phyloP scores from a whole-genome alignment of 192 early-diverging fungal species.

The Podila clonocystis region DNA sequence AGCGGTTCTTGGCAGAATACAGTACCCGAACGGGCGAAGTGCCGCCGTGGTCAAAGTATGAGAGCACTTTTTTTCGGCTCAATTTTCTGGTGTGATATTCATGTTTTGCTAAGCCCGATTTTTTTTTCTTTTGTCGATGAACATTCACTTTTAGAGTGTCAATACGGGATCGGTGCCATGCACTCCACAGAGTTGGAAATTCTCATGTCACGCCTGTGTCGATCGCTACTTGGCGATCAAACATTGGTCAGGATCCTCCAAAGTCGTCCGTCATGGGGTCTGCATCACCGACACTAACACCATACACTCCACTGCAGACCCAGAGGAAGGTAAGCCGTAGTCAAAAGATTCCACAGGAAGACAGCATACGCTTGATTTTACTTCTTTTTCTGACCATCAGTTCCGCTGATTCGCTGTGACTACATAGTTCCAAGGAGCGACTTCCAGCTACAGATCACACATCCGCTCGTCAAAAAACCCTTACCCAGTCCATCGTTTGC shows the following conservation, averaged over 20 bases:
- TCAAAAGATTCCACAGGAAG: no score
- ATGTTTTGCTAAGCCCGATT: no score
- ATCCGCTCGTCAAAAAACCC: not conserved
- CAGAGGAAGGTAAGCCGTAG: not conserved
- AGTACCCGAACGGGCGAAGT: constrained; percentile 5
- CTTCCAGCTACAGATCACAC: not conserved
- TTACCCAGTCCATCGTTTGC: not conserved
- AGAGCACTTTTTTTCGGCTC: no score
- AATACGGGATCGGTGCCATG: constrained; percentile 23
- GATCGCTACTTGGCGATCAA: not conserved
- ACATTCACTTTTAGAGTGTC: constrained; percentile 6
- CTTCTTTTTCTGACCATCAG: no score
- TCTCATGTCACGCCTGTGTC: no score
- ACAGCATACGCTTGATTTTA: no score
- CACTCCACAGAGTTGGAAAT: constrained; percentile 17
- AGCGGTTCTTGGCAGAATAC: constrained; percentile 23
- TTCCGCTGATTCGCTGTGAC: no score
- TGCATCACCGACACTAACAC: not conserved
- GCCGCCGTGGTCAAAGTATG: constrained; percentile 28
- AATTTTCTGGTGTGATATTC: no score
- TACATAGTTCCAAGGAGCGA: not conserved
- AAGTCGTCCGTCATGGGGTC: not conserved
- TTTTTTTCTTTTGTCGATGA: no score
- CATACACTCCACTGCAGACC: no score
- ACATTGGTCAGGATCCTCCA: not conserved